Base-by-base conservation (phyloP, 148 eudicot genomes). In the Chenopodium quinoa region DNA sequence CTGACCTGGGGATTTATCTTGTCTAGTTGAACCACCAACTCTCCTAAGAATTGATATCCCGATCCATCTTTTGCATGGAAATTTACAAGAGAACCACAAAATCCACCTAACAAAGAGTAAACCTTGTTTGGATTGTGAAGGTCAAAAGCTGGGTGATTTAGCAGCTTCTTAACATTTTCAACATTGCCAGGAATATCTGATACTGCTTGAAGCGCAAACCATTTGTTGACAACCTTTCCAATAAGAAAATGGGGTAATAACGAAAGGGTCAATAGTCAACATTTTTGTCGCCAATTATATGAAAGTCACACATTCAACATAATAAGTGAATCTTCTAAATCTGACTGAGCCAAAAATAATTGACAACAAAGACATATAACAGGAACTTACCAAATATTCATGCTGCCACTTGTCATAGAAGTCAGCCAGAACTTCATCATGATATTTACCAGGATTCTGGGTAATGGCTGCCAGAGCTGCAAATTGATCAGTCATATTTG, bases 41-140 rank as follows among this genome's bases (percentile, higher is more conserved):
- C 95, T 25, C 95, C 99, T 88, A 95, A 88, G 79, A 93, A 96
- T 87, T 89, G 89, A 89, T 96, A 93, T n/a, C 99, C 99, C 6
- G 97, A 96, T 47, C 99, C 98, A 78, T 96, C 99, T 82, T 94
- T 96, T 4, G 98, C 97, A 84, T 96, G 97, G 88, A 94, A 96
- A 78, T 96, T 96, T 72, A 96, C 94, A 65, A 90, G 98, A 44
- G 99, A 96, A 62, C 91, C 93, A 82, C 97, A 90, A 77, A 96
- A 96, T 71, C 93, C 95, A 81, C 95, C 99, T 7, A 96, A 88
- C 65, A 96, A 92, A 4, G 98, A 86, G 82, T 91, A 94, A 32
- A 96, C 98, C 97, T 93, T 96, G 87, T 96, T 93, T 72, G 99
- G 97, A 86, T 96, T 96, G 48, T 92, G 92, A 73, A 96, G 79